phyloP scores from a whole-genome alignment of 768 basidiomycete genomes.

The Tricholoma sp. region DNA sequence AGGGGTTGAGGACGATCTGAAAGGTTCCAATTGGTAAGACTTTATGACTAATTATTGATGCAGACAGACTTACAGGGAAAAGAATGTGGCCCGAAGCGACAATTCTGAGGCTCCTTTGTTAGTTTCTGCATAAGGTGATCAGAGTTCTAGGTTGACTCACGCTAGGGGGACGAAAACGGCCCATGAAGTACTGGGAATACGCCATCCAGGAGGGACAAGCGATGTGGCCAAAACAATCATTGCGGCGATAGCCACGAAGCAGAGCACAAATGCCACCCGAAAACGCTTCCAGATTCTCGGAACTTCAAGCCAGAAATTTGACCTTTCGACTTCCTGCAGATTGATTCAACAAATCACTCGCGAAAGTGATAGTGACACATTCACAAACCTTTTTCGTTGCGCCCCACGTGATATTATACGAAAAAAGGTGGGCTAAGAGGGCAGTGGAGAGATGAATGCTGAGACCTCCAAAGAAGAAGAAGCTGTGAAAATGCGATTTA shows the following conservation, averaged over 20 bases:
- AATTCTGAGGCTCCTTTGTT: conserved; percentile 33
- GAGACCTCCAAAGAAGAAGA: conserved; percentile 76
- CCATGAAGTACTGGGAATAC: conserved; percentile 59
- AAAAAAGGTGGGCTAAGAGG: conserved; percentile 65
- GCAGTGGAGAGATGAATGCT: conserved; percentile 64
- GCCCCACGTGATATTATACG: conserved; percentile 75
- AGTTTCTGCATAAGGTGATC: conserved; percentile 2
- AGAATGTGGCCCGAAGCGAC: conserved; percentile 63
- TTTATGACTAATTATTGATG: neutral
- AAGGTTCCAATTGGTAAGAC: neutral
- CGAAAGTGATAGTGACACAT: neutral
- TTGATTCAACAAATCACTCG: neutral
- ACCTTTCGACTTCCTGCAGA: conserved; percentile 73
- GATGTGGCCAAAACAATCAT: conserved; percentile 53
- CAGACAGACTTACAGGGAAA: conserved; percentile 56
- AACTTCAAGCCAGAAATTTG: conserved; percentile 89
- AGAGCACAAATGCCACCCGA: conserved; percentile 57
- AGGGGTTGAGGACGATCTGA: conserved; percentile 80
- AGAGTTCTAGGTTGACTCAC: conserved; percentile 31
- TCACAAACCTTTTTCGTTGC: conserved; percentile 58
- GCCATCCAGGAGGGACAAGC: conserved; percentile 60
- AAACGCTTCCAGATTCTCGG: conserved; percentile 81
- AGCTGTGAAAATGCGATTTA: conserved; percentile 32
- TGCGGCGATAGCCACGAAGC: conserved; percentile 41
- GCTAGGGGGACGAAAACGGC: conserved; percentile 73